Conservation (phyloP, 345 rosid species). For the Gossypium mustelinum region DNA sequence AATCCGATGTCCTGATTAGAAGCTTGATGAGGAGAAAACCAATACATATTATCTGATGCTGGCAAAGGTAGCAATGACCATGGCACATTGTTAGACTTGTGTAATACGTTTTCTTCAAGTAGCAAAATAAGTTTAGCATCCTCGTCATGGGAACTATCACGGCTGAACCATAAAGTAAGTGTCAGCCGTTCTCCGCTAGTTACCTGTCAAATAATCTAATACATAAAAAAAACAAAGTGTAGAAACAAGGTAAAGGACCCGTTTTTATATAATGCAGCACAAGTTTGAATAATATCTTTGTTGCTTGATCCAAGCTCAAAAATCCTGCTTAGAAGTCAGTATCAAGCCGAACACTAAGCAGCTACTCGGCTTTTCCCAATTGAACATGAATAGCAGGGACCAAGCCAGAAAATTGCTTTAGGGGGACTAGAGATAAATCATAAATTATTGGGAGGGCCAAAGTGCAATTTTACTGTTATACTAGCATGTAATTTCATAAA, state of each 20-base stretch:
- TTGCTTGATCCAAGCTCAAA: not conserved
- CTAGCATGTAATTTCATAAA: too few species aligned
- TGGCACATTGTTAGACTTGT: conserved; percentile 10
- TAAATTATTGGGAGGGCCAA: too few species aligned
- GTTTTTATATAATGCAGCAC: not conserved
- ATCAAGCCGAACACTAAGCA: not conserved
- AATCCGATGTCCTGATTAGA: conserved; percentile 42
- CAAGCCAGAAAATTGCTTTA: too few species aligned
- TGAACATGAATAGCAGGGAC: not conserved
- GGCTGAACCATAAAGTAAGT: conserved; percentile 87
- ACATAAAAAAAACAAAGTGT: conserved; percentile 8
- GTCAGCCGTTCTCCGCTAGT: conserved; percentile 81
- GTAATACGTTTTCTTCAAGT: conserved; percentile 37
- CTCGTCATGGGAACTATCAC: conserved; percentile 71
- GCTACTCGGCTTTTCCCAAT: not conserved
- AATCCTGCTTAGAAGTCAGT: not conserved
- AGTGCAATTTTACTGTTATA: too few species aligned
- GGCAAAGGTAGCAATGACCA: conserved; percentile 40
- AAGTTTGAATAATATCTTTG: not conserved
- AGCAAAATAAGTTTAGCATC: conserved; percentile 72
- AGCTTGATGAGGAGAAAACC: conserved; percentile 50
- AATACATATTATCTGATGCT: conserved; percentile 80
- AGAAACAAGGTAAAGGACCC: not conserved
- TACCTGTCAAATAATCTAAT: conserved; percentile 41
- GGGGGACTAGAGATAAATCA: too few species aligned